Evolutionary conservation across 108 stramenopile genomes (phyloP), one percentile per base, ranked within the genome.

Genomic region (Cyclotella distinguenda): DNA sequence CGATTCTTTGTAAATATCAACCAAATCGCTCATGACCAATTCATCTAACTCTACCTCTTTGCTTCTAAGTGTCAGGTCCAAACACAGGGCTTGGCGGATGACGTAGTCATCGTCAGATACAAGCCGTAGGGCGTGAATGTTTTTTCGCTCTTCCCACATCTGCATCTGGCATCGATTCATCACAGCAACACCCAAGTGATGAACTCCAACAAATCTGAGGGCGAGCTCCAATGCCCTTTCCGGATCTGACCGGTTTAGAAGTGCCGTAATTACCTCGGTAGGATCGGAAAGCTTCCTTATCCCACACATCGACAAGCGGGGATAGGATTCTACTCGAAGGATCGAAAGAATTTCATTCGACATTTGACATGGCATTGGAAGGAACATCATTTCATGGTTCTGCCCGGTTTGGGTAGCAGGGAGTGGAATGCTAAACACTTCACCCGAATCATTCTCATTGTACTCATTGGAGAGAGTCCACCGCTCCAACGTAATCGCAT

Each of bases 121-220:
- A 0, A 70, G 42, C 44, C 51, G 64, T 39, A 79, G 36, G 9
- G 73, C 68, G 34, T 58, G 21, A 16, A 60, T 27, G 47, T 79
- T 62, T 21, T 47, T 25, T 58, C 52, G 53, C 15, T 64, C 52
- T 55, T 75, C 73, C 78, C 78, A 79, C 11, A 79, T 9, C 10
- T 64, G 46, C 21, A 79, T 75, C 25, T 44, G 73, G 36, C 73
- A 75, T 51, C 75, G 44, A 36, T 79, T 60, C 73, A 79, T 75
- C 19, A 79, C 45, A n/a, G 42, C 42, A 30, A 46, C 39, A 19
- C 73, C 73, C 40, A 59, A 60, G 15, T 64, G 22, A 2, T 69
- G 50, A 3, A 45, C 68, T 19, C 68, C 62, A 43, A 68, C 68
- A 57, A 70, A 75, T 60, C 58, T 64, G 6, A 49, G 56, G 39